Evolutionary conservation across 306 rosid genomes (phyloP), one percentile per base, ranked within the genome.

Genomic region (Arachis hypogaea): DNA sequence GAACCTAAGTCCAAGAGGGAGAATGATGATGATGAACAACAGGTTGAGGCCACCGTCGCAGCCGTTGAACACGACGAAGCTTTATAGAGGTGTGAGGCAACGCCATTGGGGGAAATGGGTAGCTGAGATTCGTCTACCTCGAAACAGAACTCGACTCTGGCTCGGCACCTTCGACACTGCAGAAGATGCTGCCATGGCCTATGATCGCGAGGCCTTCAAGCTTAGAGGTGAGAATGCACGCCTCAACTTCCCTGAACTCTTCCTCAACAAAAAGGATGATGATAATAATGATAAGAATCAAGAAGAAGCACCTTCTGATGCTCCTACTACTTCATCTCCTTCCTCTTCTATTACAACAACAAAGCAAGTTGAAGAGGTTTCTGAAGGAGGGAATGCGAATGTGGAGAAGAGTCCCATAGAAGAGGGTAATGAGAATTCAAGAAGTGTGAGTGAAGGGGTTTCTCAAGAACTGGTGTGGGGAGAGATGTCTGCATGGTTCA

Each of bases 81-180:
- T 94, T 12, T 94, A 94, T 72, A 84, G 98, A 59, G 98, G 98
- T 70, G 98, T 94, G 65, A 86, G 98, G 69, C 98, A 94, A 68
- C 88, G 98, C 54, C 98, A 94, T 79, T 94, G 98, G 98, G 98
- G 98, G 0, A 94, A 94, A 86, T 94, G 98, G 98, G 98, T 94
- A 0, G 98, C 98, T 1, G 98, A 94, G 66, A 94, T 94, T 66
- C 96, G 98, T 68, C 88, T 94, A 3, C 98, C 98, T 75, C 85
- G 93, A 22, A 85, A 94, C 69, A 80, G 98, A 71, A 85, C 97
- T 29, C 92, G 98, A 38, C 93, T 94, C 28, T 94, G 98, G 98
- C 88, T 94, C 0, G 98, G 98, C 71, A 94, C 98, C 36, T 94
- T 91, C 46, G 98, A 94, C 89, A 94, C 97, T 0, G 98, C 98